Evolutionary conservation across 306 rosid species (phyloP), one percentile per base, ranked within the genome.

Genomic region (Prunus padus): DNA sequence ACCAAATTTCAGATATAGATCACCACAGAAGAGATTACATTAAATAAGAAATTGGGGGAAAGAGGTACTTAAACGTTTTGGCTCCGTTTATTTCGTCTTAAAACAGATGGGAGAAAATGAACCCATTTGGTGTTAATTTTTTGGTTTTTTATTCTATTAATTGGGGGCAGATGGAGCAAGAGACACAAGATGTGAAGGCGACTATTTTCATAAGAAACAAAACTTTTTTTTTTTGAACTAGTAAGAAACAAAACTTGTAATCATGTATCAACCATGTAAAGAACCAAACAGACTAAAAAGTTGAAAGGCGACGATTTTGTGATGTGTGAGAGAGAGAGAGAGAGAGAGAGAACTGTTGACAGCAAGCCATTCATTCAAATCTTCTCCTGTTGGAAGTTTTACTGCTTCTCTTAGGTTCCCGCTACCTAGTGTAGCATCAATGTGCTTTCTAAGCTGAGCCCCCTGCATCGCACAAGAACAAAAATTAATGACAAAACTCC

Each of bases 391-490:
- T 55, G 98, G 99, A 46, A 96, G 97, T 86, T 93, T 96, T 56
- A 96, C 99, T n/a, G 99, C 99, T 85, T 96, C 98, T 88, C 94
- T 90, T 77, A 96, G 90, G 86, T 92, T 96, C 74, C 98, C 99
- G 75, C 99, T 96, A 9, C 99, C 98, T 62, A 96, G 79, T 44
- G 98, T 96, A 31, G 99, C 97, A 92, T 96, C 99, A 75, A 96
- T 96, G 84, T 96, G 98, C 90, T 90, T 89, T 77, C 96, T 86
- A 51, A 96, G 98, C 76, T 96, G 99, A 73, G 99, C 99, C 72
- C 98, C 99, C 99, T 96, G 90, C 84, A 96, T 77, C 49, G 42
- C 42, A 67, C 42, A 56, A 64, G 51, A 25, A 15, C 45, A 45
- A 71, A 59, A 46, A 55, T 69, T 72, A 77, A 67, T 50, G 37